Percentiles rank a stretch among this genome's conserved stretches.
Conservation (phyloP, 2,329 filamentous ascomycete species). For the Talaromyces sp. region DNA sequence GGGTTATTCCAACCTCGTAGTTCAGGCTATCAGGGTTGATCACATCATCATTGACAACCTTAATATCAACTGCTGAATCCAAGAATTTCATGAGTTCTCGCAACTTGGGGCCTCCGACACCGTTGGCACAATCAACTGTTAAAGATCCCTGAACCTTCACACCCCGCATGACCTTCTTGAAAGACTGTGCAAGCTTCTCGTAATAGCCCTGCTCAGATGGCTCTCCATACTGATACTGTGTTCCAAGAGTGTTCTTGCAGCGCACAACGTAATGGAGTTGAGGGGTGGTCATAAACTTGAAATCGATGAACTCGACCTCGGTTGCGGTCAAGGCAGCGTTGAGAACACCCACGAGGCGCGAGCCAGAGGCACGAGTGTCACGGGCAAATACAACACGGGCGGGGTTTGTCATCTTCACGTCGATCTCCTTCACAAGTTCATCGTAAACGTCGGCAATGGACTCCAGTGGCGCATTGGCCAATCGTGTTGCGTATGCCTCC, state of each 20-base stretch:
- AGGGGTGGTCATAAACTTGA: constrained; percentile 91
- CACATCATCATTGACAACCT: constrained; percentile 90
- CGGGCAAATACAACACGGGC: constrained; percentile 86
- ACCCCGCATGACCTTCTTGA: constrained; percentile 78
- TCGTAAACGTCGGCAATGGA: constrained; percentile 77
- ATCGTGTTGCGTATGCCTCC: constrained; percentile 83
- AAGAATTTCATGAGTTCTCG: constrained; percentile 82
- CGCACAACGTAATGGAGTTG: constrained; percentile 96
- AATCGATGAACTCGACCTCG: constrained; percentile 75
- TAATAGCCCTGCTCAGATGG: constrained; percentile 93
- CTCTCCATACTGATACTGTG: constrained; percentile 82
- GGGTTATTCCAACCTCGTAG: constrained; percentile 65
- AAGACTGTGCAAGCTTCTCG: constrained; percentile 83
- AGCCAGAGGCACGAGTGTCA: constrained; percentile 91
- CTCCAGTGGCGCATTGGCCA: constrained; percentile 82
- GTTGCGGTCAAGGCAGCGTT: constrained; percentile 78
- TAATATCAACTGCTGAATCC: constrained; percentile 75
- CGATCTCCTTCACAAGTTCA: constrained; percentile 72
- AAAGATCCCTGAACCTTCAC: constrained; percentile 73
- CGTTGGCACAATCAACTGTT: constrained; percentile 93
- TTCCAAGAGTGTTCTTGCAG: constrained; percentile 89
- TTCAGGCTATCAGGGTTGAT: constrained; percentile 88
- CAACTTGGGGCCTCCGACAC: constrained; percentile 91
- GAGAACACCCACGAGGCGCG: constrained; percentile 77
- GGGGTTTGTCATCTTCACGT: constrained; percentile 70